Percentiles rank a stretch among this genome's conserved stretches.
phyloP scores from a whole-genome alignment of 192 early-diverging fungal species.

The Fimicolochytrium jonesii region DNA sequence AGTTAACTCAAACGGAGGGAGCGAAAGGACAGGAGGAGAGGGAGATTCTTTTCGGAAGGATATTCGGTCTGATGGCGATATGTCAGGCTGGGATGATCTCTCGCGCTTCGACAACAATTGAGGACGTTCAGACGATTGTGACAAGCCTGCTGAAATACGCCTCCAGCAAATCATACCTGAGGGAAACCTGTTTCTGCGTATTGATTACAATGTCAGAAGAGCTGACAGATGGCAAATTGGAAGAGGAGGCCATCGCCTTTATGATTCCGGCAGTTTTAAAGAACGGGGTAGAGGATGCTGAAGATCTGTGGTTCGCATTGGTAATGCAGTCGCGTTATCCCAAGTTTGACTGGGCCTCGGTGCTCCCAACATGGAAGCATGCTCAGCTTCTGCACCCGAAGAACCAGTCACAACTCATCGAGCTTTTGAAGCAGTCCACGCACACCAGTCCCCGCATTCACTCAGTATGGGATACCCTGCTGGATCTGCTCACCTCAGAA shows the following conservation, averaged over 20 bases:
- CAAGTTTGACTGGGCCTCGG: conserved; percentile 13
- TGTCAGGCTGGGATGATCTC: conserved; percentile 71
- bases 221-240: conserved; percentile 8
- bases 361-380: conserved; percentile 27
- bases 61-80: conserved; percentile 85
- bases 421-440: conserved; percentile 28
- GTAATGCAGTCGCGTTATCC: conserved; percentile 22
- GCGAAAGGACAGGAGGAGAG: conserved; percentile 86
- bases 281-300: conserved; percentile 29
- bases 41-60: conserved; percentile 84
- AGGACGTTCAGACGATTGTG: conserved; percentile 70
- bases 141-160: conserved; percentile 65
- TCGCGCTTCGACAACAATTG: conserved; percentile 55
- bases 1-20: conserved; percentile 57
- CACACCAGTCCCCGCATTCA: conserved; percentile 64
- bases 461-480: conserved; percentile 50
- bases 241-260: background rate
- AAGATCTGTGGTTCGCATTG: conserved; percentile 52
- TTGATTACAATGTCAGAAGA: conserved; percentile 45
- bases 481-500: conserved; percentile 33
- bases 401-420: conserved; percentile 28
- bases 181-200: conserved; percentile 72
- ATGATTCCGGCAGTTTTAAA: conserved; percentile 20
- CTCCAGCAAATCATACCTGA: conserved; percentile 72
- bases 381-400: conserved; percentile 24